Evolutionary conservation across 768 basidiomycete genomes (phyloP).

Genomic region (Pleurotus tuoliensis): DNA sequence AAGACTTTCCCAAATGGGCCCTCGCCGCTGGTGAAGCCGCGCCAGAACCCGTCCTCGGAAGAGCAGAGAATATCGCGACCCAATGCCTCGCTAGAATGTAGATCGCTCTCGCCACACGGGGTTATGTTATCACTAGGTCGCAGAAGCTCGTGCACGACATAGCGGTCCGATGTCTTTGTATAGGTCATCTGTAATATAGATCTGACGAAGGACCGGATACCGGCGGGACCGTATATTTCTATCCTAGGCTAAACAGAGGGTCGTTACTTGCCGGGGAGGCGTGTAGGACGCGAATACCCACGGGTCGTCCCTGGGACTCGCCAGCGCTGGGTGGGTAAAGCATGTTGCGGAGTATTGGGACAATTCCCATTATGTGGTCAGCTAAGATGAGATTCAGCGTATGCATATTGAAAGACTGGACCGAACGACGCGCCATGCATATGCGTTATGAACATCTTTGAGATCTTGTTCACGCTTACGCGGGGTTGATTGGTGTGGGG

Average conservation of each 20-base stretch:
- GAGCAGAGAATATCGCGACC: slow-evolving; percentile 58
- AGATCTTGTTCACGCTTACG: slow-evolving; percentile 44
- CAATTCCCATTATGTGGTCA: slow-evolving; percentile 74
- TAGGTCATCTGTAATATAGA: slow-evolving; percentile 66
- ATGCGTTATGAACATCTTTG: slow-evolving; percentile 80
- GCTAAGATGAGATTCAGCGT: slow-evolving; percentile 29
- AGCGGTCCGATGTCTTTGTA: slow-evolving; percentile 55
- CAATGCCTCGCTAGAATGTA: slow-evolving; percentile 58
- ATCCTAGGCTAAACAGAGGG: slow-evolving; percentile 41
- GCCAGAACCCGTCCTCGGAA: slow-evolving; percentile 63
- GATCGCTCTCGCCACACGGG: slow-evolving; percentile 40
- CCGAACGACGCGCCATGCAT: slow-evolving; percentile 59
- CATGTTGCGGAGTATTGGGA: slow-evolving; percentile 58
- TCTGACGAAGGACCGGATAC: slow-evolving; percentile 72
- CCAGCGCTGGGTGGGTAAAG: slow-evolving; percentile 42
- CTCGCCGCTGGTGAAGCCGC: slow-evolving; percentile 36
- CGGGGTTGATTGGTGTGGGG: slow-evolving; percentile 28
- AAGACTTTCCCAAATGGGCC: slow-evolving; percentile 39
- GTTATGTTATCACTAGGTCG: slow-evolving; percentile 48
- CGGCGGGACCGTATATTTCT: slow-evolving; percentile 78
- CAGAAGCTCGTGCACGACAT: slow-evolving; percentile 78
- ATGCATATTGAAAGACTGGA: background rate
- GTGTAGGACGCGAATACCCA: no score
- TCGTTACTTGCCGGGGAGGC: background rate
- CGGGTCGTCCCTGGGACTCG: background rate